Base-by-base conservation (phyloP, 2,329 filamentous ascomycete genomes). In the Podosphaera fusca region DNA sequence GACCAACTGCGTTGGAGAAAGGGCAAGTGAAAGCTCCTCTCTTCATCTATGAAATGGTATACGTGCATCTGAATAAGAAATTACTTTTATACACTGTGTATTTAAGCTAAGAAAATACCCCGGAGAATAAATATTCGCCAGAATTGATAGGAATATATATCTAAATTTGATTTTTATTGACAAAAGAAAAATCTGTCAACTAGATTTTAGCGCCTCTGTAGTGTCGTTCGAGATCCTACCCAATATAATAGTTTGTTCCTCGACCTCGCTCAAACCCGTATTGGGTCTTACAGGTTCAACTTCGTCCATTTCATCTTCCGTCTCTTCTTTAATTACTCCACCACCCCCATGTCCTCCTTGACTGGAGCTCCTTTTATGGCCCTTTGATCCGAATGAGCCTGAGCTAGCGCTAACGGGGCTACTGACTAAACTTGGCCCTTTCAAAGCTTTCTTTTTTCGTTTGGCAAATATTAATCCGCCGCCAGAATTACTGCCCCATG, bases 371-470 rank as follows among this genome's bases (percentile, higher is more conserved):
- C 76, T 74, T 59, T 70, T 75, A 57, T 75, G 70, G 35, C 67
- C 67, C 0, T 64, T 69, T 10, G 67, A 58, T 54, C 67, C 63
- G 34, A 69, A 64, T 49, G 58, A 58, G 36, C 59, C 35, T 6
- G 57, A 36, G 8, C 38, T 57, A 8, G 63, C 59, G 0, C 60
- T 62, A 21, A 21, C 21, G 21, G 21, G 21, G 14, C 59, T 60
- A 4, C 65, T 72, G 61, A 77, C 76, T 35, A 84, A 70, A 69
- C 80, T 81, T 0, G 87, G 87, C 0, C 87, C 87, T 67, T 90
- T 90, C 72, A 94, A 92, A 1, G 89, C 69, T 57, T 80, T 87
- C 58, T 84, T 78, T 70, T 90, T 94, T 58, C 86, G 73, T 67
- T 87, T 87, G 1, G 87, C 86, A 65, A 92, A 94, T 50, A 87